Evolutionary conservation across 441 rosid genomes (phyloP).

Genomic region (Pelargonium myrrhifolium): DNA sequence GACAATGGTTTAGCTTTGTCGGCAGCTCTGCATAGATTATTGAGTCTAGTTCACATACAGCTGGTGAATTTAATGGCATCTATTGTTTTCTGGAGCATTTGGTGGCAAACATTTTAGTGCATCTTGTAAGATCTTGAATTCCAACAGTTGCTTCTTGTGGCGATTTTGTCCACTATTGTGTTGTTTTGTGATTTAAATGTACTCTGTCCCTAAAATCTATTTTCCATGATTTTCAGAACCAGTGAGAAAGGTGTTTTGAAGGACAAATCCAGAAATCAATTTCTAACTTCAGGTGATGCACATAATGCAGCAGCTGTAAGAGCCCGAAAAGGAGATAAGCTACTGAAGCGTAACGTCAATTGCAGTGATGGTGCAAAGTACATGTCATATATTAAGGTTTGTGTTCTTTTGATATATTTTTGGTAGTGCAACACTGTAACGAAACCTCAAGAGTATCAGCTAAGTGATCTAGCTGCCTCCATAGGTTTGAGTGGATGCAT

Average conservation of each 20-base stretch:
- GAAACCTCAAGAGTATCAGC: not conserved
- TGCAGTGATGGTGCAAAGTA: slow-evolving; percentile 69
- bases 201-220: slow-evolving; percentile 14
- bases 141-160: slow-evolving; percentile 5
- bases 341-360: slow-evolving; percentile 44
- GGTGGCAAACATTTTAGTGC: not conserved
- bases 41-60: not conserved
- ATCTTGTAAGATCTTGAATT: slow-evolving; percentile 1
- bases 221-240: slow-evolving; percentile 25
- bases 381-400: slow-evolving; percentile 87
- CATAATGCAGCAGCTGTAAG: slow-evolving; percentile 24
- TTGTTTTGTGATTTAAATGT: slow-evolving; percentile 9
- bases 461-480: too few species aligned
- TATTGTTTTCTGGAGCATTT: not conserved
- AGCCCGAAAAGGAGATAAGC: slow-evolving; percentile 41
- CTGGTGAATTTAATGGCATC: not conserved
- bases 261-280: slow-evolving; percentile 36
- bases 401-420: slow-evolving; percentile 21
- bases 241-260: slow-evolving; percentile 28
- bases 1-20: not conserved
- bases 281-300: slow-evolving; percentile 31
- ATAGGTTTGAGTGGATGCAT: not conserved
- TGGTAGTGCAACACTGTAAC: not conserved
- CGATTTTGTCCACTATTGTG: not conserved
- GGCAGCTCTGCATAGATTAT: not conserved